These are phyloP conservation scores for Selenicereus undatus DNA, from an alignment of 148 eudicot genomes.

Conservation along the genomic window DNA sequence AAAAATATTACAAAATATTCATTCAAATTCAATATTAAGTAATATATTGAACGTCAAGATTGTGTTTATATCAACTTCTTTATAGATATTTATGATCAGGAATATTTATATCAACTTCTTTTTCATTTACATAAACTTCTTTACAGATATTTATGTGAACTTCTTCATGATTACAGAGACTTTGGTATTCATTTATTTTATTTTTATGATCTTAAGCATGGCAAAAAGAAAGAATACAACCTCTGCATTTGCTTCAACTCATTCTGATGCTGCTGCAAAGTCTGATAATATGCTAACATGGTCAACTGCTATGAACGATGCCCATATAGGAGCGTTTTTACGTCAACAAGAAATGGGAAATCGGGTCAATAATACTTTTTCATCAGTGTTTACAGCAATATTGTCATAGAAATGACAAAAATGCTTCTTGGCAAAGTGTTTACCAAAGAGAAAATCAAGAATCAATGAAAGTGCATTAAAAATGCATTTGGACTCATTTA, in stretches of 20 bases:
- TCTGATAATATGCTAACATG: not conserved
- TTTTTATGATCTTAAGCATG: not conserved
- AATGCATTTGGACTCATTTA: not conserved
- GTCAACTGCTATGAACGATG: not conserved
- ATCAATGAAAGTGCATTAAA: not conserved
- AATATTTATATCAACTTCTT: no score
- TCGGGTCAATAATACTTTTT: no score
- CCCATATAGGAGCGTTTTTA: not conserved
- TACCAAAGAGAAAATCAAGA: not conserved
- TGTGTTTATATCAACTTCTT: not conserved
- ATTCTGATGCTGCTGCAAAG: not conserved
- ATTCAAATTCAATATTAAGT: no score
- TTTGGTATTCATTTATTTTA: no score
- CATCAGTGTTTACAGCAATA: not conserved
- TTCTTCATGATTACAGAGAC: no score
- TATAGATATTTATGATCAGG: no score
- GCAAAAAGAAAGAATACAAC: not conserved
- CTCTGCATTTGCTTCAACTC: not conserved
- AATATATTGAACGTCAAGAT: not conserved
- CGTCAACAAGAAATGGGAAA: not conserved
- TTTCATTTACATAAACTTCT: no score
- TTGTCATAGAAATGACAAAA: not conserved
- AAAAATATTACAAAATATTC: no score
- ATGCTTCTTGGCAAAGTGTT: not conserved
- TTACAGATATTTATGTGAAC: no score